Conservation (phyloP, 1,284 basidiomycete genomes). For the Cryptococcus floricola region DNA sequence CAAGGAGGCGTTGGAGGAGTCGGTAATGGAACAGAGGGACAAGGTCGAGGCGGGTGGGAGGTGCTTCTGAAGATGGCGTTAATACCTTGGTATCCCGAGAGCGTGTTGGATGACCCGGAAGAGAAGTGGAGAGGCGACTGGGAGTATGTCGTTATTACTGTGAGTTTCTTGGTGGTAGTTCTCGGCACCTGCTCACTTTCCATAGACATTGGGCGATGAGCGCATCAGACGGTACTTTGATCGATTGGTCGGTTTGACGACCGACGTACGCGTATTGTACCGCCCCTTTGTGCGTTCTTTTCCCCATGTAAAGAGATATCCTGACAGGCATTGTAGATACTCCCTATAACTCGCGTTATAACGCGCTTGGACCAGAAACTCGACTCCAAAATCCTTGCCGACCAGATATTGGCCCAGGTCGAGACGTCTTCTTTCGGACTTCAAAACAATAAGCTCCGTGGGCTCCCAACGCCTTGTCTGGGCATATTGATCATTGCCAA, state of each 20-base stretch:
- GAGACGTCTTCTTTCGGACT: conserved; percentile 42
- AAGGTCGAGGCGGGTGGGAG: not conserved
- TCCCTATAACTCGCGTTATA: conserved; percentile 29
- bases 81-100: not conserved
- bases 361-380: conserved; percentile 31
- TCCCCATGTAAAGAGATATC: not conserved
- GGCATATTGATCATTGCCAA: conserved; percentile 54
- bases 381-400: conserved; percentile 4
- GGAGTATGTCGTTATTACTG: conserved; percentile 41
- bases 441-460: conserved; percentile 23
- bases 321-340: conserved; percentile 18
- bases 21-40: not conserved
- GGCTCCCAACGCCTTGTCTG: conserved; percentile 44
- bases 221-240: conserved; percentile 30
- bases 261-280: conserved; percentile 63
- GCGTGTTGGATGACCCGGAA: conserved; percentile 48
- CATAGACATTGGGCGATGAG: conserved; percentile 25
- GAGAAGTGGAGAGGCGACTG: conserved; percentile 53
- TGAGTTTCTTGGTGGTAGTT: conserved; percentile 52
- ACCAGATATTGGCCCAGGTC: conserved; percentile 30
- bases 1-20: not conserved
- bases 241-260: conserved; percentile 63
- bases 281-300: conserved; percentile 61
- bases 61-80: not conserved
- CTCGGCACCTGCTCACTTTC: conserved; percentile 37